phyloP scores from a whole-genome alignment of 1,284 basidiomycete genomes.

The Boletus smithii region DNA sequence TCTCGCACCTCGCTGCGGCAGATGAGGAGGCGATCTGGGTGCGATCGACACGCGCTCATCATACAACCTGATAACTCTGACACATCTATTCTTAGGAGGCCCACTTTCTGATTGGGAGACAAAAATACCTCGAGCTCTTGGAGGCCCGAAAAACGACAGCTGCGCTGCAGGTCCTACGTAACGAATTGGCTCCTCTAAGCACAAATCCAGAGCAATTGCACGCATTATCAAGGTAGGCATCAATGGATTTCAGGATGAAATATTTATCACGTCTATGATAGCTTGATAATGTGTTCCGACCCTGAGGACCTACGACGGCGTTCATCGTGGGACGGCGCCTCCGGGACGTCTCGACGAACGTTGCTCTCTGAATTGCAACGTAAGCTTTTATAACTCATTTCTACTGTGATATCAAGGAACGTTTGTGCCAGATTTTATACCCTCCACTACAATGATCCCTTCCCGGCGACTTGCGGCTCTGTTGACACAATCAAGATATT shows the following conservation, averaged over 20 bases:
- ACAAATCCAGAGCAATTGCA: conserved; percentile 78
- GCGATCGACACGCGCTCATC: conserved; percentile 27
- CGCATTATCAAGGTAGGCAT: conserved; percentile 73
- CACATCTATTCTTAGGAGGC: conserved; percentile 55
- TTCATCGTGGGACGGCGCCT: conserved; percentile 88
- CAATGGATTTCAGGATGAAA: neutral
- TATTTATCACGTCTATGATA: conserved; percentile 33
- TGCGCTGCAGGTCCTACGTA: conserved; percentile 83
- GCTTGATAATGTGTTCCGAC: conserved; percentile 87
- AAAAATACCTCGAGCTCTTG: conserved; percentile 95
- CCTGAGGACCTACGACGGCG: conserved; percentile 79
- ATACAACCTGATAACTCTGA: conserved; percentile 16
- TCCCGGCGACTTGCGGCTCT: conserved; percentile 82
- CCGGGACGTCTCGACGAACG: conserved; percentile 71
- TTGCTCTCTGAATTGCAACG: conserved; percentile 83
- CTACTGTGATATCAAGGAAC: neutral
- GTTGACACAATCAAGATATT: conserved; percentile 80
- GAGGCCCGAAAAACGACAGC: conserved; percentile 79
- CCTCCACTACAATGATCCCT: conserved; percentile 90
- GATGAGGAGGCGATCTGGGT: conserved; percentile 68
- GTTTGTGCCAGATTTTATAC: conserved; percentile 67
- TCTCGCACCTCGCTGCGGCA: conserved; percentile 65
- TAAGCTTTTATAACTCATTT: conserved; percentile 38
- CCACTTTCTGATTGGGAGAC: conserved; percentile 85
- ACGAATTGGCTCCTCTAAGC: conserved; percentile 80